Conservation (phyloP, 805 yeast genomes). For the Komagataella phaffii region DNA sequence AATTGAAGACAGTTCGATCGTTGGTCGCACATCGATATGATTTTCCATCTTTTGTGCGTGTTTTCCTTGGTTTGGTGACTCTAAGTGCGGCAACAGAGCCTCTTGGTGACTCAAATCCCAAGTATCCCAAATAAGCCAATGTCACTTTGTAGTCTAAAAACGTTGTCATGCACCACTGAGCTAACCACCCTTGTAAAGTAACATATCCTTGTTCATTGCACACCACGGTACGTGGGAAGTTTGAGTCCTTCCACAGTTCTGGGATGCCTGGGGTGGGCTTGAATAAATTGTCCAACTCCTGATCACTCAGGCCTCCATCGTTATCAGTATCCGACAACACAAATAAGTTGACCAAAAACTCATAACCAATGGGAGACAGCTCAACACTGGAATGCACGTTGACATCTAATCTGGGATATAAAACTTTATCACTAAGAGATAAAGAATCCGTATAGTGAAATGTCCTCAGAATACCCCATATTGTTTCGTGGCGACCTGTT, state of each 20-base stretch:
- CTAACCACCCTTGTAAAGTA: constrained; percentile 95
- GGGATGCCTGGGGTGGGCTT: constrained; percentile 93
- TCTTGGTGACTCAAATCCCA: constrained; percentile 58
- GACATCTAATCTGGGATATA: constrained; percentile 72
- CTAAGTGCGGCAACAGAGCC: constrained; percentile 37
- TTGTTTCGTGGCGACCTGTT: constrained; percentile 89
- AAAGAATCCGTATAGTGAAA: constrained; percentile 89
- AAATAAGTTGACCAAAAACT: constrained; percentile 84
- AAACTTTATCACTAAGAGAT: constrained; percentile 64
- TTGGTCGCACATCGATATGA: constrained; percentile 52
- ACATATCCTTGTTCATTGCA: constrained; percentile 83
- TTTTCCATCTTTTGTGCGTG: constrained; percentile 52
- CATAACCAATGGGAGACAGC: constrained; percentile 81
- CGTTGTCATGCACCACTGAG: constrained; percentile 97
- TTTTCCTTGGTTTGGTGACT: constrained; percentile 70
- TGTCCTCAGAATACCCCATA: constrained; percentile 86
- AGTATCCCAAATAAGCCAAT: constrained; percentile 74
- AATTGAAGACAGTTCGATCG: constrained; percentile 87
- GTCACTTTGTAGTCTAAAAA: constrained; percentile 75
- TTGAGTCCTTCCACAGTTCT: constrained; percentile 67
- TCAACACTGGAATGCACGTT: constrained; percentile 73
- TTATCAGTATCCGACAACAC: constrained; percentile 84
- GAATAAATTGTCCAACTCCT: constrained; percentile 57
- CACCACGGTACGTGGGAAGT: constrained; percentile 81
- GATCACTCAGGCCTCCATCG: constrained; percentile 84